Evolutionary conservation across 208 protist species (phyloP).

Genomic region (Leishmania lainsoni): DNA sequence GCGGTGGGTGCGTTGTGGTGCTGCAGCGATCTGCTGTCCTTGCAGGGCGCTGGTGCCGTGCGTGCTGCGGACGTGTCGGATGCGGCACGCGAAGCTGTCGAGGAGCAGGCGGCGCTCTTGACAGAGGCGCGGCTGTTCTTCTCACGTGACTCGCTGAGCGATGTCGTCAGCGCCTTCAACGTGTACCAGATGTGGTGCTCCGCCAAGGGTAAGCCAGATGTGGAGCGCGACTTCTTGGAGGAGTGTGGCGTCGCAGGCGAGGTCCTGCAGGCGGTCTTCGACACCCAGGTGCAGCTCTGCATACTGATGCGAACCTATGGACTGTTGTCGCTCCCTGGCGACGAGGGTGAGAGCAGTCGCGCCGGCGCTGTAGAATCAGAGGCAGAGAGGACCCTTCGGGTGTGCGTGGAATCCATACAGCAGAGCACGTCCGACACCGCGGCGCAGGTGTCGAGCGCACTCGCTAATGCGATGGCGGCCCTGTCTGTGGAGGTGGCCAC

Average conservation of each 20-base stretch:
- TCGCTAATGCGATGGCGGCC: conserved; percentile 32
- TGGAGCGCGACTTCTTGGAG: conserved; percentile 49
- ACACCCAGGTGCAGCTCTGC: conserved; percentile 35
- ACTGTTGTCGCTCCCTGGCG: not conserved
- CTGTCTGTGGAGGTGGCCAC: conserved; percentile 47
- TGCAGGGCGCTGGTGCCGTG: conserved; percentile 15
- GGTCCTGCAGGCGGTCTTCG: conserved; percentile 42
- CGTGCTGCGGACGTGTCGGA: conserved; percentile 18
- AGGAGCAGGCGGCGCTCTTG: conserved; percentile 47
- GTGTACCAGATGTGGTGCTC: conserved; percentile 84
- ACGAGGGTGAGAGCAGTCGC: not conserved
- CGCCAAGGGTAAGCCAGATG: conserved; percentile 24
- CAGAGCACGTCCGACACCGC: not conserved
- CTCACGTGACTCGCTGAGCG: conserved; percentile 64
- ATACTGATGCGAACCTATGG: conserved; percentile 14
- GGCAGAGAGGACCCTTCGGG: conserved; percentile 17
- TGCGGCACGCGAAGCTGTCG: conserved; percentile 9
- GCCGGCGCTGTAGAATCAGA: not conserved
- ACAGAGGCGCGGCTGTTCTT: conserved; percentile 79
- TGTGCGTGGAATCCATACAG: not conserved
- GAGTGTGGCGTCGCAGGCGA: conserved; percentile 54
- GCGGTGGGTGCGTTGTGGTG: conserved; percentile 71
- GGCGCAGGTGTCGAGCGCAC: not conserved
- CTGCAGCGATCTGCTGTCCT: conserved; percentile 54
- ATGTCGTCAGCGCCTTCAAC: conserved; percentile 67